phyloP scores from a whole-genome alignment of 2,329 filamentous ascomycete genomes.

The Alternaria sp. region DNA sequence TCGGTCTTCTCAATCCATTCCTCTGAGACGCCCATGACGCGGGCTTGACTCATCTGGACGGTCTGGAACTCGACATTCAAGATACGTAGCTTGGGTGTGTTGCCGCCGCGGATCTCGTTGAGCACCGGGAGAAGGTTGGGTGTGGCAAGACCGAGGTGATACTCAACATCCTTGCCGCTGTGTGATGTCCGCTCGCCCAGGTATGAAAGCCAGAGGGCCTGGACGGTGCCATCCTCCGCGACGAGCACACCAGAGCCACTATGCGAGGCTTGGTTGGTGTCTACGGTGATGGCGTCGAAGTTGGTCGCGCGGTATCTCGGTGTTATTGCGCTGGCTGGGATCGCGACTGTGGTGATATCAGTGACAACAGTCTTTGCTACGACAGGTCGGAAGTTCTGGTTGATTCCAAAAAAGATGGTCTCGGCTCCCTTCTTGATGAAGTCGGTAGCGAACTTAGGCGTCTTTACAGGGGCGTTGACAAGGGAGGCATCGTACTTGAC shows the following conservation, averaged over 20 bases:
- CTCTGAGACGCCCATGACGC: constrained; percentile 95
- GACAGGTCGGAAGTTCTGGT: constrained; percentile 91
- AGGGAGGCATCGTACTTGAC: constrained; percentile 92
- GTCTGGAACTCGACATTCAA: constrained; percentile 93
- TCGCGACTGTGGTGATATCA: constrained; percentile 95
- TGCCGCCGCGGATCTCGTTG: constrained; percentile 79
- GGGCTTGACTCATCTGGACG: constrained; percentile 94
- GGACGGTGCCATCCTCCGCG: constrained; percentile 86
- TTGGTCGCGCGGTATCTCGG: constrained; percentile 95
- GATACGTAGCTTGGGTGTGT: constrained; percentile 83
- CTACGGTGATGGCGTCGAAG: constrained; percentile 94
- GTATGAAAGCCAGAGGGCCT: constrained; percentile 96
- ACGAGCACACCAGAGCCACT: constrained; percentile 94
- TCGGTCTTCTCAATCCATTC: constrained; percentile 94
- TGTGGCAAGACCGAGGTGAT: constrained; percentile 90
- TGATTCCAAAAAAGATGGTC: constrained; percentile 98
- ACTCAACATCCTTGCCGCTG: constrained; percentile 89
- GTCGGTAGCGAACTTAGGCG: constrained; percentile 79
- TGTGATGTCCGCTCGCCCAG: constrained; percentile 84
- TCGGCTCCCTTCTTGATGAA: constrained; percentile 91
- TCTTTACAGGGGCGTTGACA: constrained; percentile 92
- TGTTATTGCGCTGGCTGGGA: constrained; percentile 89
- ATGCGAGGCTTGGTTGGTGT: constrained; percentile 87
- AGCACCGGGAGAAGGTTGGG: constrained; percentile 90
- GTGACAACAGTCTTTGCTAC: constrained; percentile 94